Conservation (phyloP, 495 filamentous ascomycete species). For the Corynascus novoguineensis region DNA sequence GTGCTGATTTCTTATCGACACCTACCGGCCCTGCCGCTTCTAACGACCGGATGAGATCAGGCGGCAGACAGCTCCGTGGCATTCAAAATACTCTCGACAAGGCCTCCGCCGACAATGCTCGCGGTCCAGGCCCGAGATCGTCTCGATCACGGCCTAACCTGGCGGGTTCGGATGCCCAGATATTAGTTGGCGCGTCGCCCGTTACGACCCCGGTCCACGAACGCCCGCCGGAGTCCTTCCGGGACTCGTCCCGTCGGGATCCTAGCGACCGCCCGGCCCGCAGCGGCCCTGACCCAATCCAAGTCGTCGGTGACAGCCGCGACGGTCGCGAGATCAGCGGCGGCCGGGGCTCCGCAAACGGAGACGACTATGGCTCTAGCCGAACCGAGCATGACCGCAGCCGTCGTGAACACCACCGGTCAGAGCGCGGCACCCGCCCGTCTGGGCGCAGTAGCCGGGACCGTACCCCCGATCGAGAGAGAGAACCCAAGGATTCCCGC, state of each 20-base stretch:
- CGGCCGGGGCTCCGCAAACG: constrained; percentile 19
- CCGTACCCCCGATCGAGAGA: constrained; percentile 4
- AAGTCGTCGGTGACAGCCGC: constrained; percentile 28
- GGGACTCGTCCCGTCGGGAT: constrained; percentile 25
- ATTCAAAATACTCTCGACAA: constrained; percentile 50
- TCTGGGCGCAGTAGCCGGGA: constrained; percentile 38
- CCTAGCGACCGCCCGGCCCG: constrained; percentile 16
- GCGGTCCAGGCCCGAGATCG: constrained; percentile 31
- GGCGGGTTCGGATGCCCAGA: constrained; percentile 44
- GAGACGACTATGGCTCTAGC: constrained; percentile 29
- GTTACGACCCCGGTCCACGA: constrained; percentile 42
- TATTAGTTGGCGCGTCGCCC: constrained; percentile 43
- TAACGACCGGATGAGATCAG: constrained; percentile 42
- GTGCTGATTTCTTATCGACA: constrained; percentile 31
- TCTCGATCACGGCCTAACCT: constrained; percentile 36
- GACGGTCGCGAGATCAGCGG: constrained; percentile 25
- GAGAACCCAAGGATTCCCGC: constrained; percentile 15
- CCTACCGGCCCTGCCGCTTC: constrained; percentile 46
- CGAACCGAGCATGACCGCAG: constrained; percentile 40
- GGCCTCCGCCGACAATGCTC: constrained; percentile 30
- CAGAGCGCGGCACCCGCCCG: constrained; percentile 31
- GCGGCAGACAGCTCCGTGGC: constrained; percentile 43
- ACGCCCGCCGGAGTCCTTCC: constrained; percentile 35
- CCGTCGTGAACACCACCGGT: constrained; percentile 40
- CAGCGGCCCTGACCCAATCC: constrained; percentile 22